Conservation (phyloP, 2,329 filamentous ascomycete species). For the Xylariaceae sp. region DNA sequence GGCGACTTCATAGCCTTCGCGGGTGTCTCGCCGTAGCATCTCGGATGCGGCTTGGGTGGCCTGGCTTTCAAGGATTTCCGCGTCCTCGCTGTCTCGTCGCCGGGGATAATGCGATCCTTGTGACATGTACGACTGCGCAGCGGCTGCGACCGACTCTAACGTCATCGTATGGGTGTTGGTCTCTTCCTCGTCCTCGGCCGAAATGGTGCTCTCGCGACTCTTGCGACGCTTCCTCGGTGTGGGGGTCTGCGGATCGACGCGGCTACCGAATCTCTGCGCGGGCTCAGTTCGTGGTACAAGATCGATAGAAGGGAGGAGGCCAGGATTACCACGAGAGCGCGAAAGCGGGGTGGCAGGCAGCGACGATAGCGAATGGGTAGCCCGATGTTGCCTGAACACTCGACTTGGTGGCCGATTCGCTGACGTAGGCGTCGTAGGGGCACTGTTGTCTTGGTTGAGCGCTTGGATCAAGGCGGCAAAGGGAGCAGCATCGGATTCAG, state of each 20-base stretch:
- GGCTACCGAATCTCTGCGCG: slow-evolving; percentile 33
- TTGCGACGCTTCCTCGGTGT: slow-evolving; percentile 49
- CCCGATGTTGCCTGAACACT: slow-evolving; percentile 63
- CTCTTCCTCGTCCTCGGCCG: slow-evolving; percentile 54
- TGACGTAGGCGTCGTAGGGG: slow-evolving; percentile 62
- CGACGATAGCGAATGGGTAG: slow-evolving; percentile 78
- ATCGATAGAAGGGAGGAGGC: slow-evolving; percentile 57
- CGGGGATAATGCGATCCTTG: slow-evolving; percentile 28
- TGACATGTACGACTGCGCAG: slow-evolving; percentile 35
- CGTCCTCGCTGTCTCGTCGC: slow-evolving; percentile 42
- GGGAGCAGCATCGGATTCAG: slow-evolving; percentile 54
- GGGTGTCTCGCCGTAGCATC: slow-evolving; percentile 60
- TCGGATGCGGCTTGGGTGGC: slow-evolving; percentile 72
- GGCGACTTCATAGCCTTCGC: slow-evolving; percentile 48
- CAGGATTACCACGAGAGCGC: slow-evolving; percentile 43
- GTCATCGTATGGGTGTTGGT: slow-evolving; percentile 50
- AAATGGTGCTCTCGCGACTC: slow-evolving; percentile 83
- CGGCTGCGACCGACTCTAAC: slow-evolving; percentile 48
- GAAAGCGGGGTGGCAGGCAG: slow-evolving; percentile 69
- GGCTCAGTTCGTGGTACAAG: slow-evolving; percentile 58
- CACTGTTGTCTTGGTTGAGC: slow-evolving; percentile 70
- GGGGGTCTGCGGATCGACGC: slow-evolving; percentile 44
- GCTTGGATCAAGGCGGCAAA: slow-evolving; percentile 79
- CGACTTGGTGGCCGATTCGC: slow-evolving; percentile 42
- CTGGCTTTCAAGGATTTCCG: slow-evolving; percentile 66